Percentiles rank a stretch among this genome's conserved stretches.
Evolutionary conservation across 1,139 yeast species (phyloP).

Genomic region (Spathaspora sp.): DNA sequence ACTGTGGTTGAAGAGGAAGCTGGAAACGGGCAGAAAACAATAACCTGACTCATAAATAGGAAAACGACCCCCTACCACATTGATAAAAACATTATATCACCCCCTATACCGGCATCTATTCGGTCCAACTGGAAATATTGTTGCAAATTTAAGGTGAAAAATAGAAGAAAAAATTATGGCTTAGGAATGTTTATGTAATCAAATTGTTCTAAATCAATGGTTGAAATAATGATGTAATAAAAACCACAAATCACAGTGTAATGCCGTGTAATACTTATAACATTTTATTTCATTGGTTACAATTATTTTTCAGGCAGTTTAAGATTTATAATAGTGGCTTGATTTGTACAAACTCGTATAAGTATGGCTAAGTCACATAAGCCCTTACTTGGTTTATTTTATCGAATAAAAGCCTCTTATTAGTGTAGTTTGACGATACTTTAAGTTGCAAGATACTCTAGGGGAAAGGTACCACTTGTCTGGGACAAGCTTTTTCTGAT

Average conservation of each 20-base stretch:
- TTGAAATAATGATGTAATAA: neutral
- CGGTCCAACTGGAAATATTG: neutral
- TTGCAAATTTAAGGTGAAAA: neutral
- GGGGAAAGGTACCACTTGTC: too few relatives aligned
- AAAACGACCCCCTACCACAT: too few relatives aligned
- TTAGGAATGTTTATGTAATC: neutral
- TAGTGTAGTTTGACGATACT: neutral
- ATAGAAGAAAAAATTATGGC: conserved; percentile 2
- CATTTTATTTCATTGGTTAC: neutral
- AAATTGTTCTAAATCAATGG: neutral
- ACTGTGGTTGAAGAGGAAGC: too few relatives aligned
- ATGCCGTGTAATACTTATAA: neutral
- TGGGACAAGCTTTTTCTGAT: too few relatives aligned
- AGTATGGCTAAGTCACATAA: conserved; percentile 1
- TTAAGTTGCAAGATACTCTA: neutral
- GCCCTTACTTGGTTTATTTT: neutral
- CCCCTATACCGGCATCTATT: neutral
- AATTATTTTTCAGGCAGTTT: neutral
- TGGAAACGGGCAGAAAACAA: too few relatives aligned
- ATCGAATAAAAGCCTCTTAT: neutral
- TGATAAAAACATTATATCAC: too few relatives aligned
- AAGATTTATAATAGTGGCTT: neutral
- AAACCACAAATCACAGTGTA: neutral
- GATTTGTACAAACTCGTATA: neutral
- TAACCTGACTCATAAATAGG: too few relatives aligned